Evolutionary conservation across 148 eudicot genomes (phyloP).

Genomic region (Polygonum maritimum): DNA sequence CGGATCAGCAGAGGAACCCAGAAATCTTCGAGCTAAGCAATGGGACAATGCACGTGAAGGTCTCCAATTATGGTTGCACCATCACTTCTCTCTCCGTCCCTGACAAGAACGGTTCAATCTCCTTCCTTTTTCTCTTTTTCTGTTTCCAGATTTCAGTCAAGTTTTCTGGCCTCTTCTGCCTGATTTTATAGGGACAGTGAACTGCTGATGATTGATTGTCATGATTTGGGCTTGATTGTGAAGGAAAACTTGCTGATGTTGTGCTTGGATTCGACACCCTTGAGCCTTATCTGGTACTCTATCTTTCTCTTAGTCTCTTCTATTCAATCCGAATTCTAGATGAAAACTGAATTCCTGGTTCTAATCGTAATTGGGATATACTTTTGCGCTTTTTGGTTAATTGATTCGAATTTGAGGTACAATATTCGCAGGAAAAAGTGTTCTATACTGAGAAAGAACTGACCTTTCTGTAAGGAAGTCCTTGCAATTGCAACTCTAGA

Average conservation of each 20-base stretch:
- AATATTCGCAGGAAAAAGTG: background rate
- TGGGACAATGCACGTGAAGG: constrained; percentile 60
- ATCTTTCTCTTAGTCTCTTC: background rate
- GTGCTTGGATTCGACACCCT: constrained; percentile 93
- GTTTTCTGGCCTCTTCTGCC: background rate
- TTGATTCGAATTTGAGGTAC: background rate
- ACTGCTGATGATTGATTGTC: background rate
- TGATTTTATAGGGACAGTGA: background rate
- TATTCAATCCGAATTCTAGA: background rate
- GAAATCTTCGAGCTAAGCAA: constrained; percentile 78
- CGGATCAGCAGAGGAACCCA: constrained; percentile 38
- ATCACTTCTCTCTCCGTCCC: constrained; percentile 79
- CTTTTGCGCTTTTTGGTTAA: background rate
- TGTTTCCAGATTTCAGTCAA: background rate
- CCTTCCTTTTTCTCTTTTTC: background rate
- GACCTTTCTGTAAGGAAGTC: background rate
- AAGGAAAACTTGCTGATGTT: constrained; percentile 89
- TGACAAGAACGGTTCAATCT: constrained; percentile 59
- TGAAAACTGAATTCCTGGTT: background rate
- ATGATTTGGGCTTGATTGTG: constrained; percentile 11
- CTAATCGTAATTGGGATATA: background rate
- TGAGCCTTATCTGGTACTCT: constrained; percentile 72
- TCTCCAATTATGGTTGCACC: constrained; percentile 84
- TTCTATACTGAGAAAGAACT: background rate
- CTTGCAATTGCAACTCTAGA: background rate